These are phyloP conservation scores for Tetraselmis chui DNA, from an alignment of 139 green algal species.

Conservation along the genomic window DNA sequence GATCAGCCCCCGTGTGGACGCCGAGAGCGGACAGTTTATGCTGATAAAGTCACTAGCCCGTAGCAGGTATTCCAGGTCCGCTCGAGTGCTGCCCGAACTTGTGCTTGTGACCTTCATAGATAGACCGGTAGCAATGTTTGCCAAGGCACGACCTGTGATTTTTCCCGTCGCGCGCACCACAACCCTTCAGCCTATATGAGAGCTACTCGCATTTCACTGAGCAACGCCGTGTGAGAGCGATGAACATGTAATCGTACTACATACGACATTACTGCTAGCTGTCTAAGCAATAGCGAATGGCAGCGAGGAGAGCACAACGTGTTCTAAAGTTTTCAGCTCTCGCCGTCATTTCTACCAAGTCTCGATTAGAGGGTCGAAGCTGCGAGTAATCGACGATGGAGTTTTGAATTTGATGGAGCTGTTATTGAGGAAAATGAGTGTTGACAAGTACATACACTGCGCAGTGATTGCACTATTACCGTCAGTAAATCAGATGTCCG, in stretches of 20 bases:
- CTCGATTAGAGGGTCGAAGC: neutral
- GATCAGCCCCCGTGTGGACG: neutral
- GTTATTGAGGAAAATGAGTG: neutral
- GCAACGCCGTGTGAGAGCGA: too few relatives aligned
- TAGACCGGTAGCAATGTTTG: neutral
- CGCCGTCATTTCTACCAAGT: neutral
- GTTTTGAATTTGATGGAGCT: neutral
- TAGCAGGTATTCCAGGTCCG: neutral
- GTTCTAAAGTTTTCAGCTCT: neutral
- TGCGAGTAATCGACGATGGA: too few relatives aligned
- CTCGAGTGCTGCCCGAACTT: neutral
- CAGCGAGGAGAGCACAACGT: neutral
- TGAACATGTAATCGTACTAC: too few relatives aligned
- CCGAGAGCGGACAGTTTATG: neutral
- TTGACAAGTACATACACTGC: neutral
- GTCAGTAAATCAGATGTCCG: neutral
- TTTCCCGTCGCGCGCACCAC: neutral
- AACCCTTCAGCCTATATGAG: neutral
- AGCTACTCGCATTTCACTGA: neutral
- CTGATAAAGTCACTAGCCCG: neutral
- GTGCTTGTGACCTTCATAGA: neutral
- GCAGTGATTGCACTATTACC: neutral
- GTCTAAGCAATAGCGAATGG: too few relatives aligned
- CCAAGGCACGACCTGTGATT: neutral
- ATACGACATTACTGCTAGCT: too few relatives aligned